Conservation (phyloP, 306 rosid species). For the Corylus americana region DNA sequence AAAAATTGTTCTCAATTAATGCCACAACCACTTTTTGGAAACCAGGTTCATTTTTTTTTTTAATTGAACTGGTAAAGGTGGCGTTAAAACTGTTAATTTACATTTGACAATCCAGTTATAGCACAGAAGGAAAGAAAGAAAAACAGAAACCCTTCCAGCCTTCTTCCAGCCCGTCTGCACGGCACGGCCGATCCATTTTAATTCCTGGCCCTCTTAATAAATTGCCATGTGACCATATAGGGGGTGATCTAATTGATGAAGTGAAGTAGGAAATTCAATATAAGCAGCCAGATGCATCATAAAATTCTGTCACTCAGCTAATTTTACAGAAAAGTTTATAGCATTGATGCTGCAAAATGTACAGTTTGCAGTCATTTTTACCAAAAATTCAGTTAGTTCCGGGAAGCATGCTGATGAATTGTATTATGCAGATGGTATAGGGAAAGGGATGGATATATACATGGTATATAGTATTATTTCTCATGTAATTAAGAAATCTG, state of each 20-base stretch:
- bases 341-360: too few species aligned
- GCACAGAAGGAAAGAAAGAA: neutral
- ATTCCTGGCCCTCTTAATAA: neutral
- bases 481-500: too few species aligned
- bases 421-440: too few species aligned
- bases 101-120: neutral
- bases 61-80: neutral
- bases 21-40: neutral
- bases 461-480: too few species aligned
- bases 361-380: too few species aligned
- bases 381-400: too few species aligned
- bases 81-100: neutral
- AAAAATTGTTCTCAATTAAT: neutral
- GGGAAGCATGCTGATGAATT: too few species aligned
- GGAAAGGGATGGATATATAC: too few species aligned
- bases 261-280: slow-evolving; percentile 1
- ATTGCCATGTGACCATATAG: slow-evolving; percentile 12
- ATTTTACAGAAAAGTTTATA: too few species aligned
- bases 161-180: neutral
- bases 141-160: neutral
- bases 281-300: neutral
- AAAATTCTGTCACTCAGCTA: neutral
- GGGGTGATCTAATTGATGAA: slow-evolving; percentile 2
- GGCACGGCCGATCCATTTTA: neutral
- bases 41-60: neutral